Percentiles rank a stretch among this genome's conserved stretches.
Conservation (phyloP, 2,329 filamentous ascomycete genomes). For the Ophiostoma novo-ulmi region DNA sequence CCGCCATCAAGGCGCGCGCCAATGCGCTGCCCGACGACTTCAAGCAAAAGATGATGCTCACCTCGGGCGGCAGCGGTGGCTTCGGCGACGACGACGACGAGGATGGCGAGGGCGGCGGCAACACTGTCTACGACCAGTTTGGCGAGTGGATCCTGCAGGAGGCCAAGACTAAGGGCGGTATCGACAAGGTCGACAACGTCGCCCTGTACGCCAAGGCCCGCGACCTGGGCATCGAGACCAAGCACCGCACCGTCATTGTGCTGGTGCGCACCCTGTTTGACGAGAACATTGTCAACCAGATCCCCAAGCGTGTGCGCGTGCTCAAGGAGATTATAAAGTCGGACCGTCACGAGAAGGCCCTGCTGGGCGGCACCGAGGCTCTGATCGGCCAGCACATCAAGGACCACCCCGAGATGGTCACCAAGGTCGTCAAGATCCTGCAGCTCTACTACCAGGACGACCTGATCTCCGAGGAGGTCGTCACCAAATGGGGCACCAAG, state of each 20-base stretch:
- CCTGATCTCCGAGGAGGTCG: slow-evolving; percentile 78
- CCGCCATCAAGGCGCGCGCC: slow-evolving; percentile 89
- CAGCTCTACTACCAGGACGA: slow-evolving; percentile 89
- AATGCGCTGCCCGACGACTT: slow-evolving; percentile 90
- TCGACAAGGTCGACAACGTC: slow-evolving; percentile 78
- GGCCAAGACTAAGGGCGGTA: slow-evolving; percentile 63
- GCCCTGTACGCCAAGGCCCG: slow-evolving; percentile 95
- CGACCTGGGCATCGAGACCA: slow-evolving; percentile 87
- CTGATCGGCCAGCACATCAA: slow-evolving; percentile 68
- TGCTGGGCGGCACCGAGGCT: slow-evolving; percentile 91
- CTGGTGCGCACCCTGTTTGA: slow-evolving; percentile 92
- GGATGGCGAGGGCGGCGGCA: slow-evolving; percentile 68
- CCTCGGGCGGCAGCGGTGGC: slow-evolving; percentile 45
- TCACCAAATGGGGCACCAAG: slow-evolving; percentile 87
- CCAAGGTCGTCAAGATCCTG: slow-evolving; percentile 76
- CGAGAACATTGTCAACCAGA: slow-evolving; percentile 82
- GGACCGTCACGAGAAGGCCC: slow-evolving; percentile 90
- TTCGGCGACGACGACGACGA: slow-evolving; percentile 74
- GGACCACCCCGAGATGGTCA: slow-evolving; percentile 71
- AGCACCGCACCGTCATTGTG: slow-evolving; percentile 89
- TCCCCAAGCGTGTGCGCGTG: slow-evolving; percentile 75
- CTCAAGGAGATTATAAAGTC: slow-evolving; percentile 89
- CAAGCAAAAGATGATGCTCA: slow-evolving; percentile 82
- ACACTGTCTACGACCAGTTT: slow-evolving; percentile 80
- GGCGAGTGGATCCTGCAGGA: slow-evolving; percentile 85